Evolutionary conservation across 164 flowering plant genomes (phyloP).

Genomic region (Chloranthus sessilifolius): DNA sequence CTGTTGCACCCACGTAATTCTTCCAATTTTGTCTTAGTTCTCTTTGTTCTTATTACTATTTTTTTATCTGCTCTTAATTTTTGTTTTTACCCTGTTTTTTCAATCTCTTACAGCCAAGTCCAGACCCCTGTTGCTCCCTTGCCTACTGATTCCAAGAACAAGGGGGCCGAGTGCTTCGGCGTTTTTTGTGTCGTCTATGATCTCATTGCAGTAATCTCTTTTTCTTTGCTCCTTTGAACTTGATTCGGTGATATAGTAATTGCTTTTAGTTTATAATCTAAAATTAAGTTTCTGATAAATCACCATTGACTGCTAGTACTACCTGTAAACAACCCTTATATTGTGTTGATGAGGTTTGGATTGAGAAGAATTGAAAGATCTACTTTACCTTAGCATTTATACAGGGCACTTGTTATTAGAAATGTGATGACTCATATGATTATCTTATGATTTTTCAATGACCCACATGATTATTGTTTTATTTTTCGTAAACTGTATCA

Average conservation of each 20-base stretch:
- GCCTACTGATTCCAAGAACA: constrained; percentile 20
- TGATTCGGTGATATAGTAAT: background rate
- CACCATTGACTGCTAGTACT: background rate
- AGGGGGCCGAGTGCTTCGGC: constrained; percentile 69
- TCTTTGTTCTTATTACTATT: background rate
- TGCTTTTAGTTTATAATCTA: background rate
- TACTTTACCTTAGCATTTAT: background rate
- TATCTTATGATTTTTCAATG: too few species aligned
- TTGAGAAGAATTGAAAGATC: background rate
- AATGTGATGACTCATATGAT: too few species aligned
- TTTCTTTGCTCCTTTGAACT: background rate
- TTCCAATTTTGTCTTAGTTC: background rate
- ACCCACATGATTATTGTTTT: too few species aligned
- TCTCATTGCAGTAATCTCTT: constrained; percentile 61
- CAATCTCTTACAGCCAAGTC: constrained; percentile 35
- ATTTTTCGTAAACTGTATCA: too few species aligned
- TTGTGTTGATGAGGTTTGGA: background rate
- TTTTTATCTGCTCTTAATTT: background rate
- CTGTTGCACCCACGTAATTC: constrained; percentile 54
- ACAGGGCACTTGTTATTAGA: too few species aligned
- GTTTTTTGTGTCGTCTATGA: constrained; percentile 87
- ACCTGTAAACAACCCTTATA: background rate
- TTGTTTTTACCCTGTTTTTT: background rate
- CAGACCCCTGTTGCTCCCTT: constrained; percentile 36
- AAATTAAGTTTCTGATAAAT: background rate